These are phyloP conservation scores for Stachybotrys echinatus DNA, from an alignment of 2,329 filamentous ascomycete species.

Conservation along the genomic window DNA sequence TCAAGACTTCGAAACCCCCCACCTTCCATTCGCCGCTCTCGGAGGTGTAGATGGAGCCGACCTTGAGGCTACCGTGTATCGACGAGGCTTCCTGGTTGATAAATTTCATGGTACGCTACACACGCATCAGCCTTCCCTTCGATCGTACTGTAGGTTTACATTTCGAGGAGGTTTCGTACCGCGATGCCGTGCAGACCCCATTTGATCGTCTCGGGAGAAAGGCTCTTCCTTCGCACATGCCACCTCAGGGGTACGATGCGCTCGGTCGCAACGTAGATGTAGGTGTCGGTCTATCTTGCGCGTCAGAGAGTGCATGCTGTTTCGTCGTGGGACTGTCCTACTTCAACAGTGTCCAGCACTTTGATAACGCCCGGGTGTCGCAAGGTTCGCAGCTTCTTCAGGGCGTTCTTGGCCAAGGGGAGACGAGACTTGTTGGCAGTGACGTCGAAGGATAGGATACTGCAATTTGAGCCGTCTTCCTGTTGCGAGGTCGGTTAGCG, in stretches of 20 bases:
- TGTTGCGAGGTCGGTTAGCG: slow-evolving; percentile 33
- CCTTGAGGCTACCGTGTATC: slow-evolving; percentile 81
- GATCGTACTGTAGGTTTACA: neutral
- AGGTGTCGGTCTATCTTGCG: slow-evolving; percentile 69
- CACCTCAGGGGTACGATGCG: slow-evolving; percentile 80
- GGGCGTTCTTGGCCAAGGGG: slow-evolving; percentile 85
- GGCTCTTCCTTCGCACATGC: slow-evolving; percentile 82
- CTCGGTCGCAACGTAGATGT: slow-evolving; percentile 96
- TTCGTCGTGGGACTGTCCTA: slow-evolving; percentile 26
- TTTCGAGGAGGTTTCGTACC: slow-evolving; percentile 49
- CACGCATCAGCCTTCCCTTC: slow-evolving; percentile 16
- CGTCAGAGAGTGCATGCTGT: slow-evolving; percentile 14
- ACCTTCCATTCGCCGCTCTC: slow-evolving; percentile 98
- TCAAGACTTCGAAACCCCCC: slow-evolving; percentile 87
- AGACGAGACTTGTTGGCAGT: slow-evolving; percentile 72
- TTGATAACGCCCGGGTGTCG: slow-evolving; percentile 93
- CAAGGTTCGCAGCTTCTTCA: slow-evolving; percentile 88
- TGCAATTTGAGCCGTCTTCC: slow-evolving; percentile 93
- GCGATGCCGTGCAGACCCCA: slow-evolving; percentile 90
- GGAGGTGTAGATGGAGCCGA: slow-evolving; percentile 84
- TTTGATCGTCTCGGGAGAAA: slow-evolving; percentile 90
- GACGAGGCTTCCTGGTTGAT: slow-evolving; percentile 91
- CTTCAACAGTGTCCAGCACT: slow-evolving; percentile 90
- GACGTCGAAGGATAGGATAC: slow-evolving; percentile 94
- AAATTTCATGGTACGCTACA: slow-evolving; percentile 86